phyloP scores from a whole-genome alignment of 768 basidiomycete species.

The Lactarius tabidus region DNA sequence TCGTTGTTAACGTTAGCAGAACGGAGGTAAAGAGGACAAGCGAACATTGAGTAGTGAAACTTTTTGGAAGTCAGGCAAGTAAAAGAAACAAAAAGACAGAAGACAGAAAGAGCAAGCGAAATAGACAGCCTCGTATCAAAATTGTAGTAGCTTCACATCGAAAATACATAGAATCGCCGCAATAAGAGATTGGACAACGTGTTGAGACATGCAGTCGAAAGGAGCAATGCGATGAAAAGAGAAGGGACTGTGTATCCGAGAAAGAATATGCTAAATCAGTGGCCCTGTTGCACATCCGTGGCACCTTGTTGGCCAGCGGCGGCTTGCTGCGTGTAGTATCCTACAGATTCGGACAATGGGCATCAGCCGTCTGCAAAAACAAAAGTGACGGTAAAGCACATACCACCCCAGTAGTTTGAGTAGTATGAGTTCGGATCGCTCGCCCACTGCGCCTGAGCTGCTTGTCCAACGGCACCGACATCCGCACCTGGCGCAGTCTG shows the following conservation, averaged over 20 bases:
- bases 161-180: slow-evolving; percentile 12
- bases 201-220: slow-evolving; percentile 8
- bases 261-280: slow-evolving; percentile 17
- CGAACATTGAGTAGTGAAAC: slow-evolving; percentile 7
- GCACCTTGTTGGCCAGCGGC: slow-evolving; percentile 54
- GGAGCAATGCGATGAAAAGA: slow-evolving; percentile 9
- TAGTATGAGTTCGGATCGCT: slow-evolving; percentile 72
- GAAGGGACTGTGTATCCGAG: slow-evolving; percentile 1
- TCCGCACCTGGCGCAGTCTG: slow-evolving; percentile 48
- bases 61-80: slow-evolving; percentile 27
- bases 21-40: slow-evolving; percentile 2
- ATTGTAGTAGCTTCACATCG: slow-evolving; percentile 6
- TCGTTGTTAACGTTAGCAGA: slow-evolving; percentile 19
- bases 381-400: slow-evolving; percentile 30
- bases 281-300: slow-evolving; percentile 43
- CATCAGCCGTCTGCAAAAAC: background rate
- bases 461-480: slow-evolving; percentile 46
- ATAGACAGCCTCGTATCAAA: slow-evolving; percentile 15
- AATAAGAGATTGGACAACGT: slow-evolving; percentile 17
- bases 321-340: slow-evolving; percentile 77
- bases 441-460: slow-evolving; percentile 74
- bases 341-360: slow-evolving; percentile 36
- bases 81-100: slow-evolving; percentile 37
- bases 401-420: slow-evolving; percentile 82
- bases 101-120: slow-evolving; percentile 8